These are phyloP conservation scores for Suhomyces terraborum DNA, from an alignment of 1,139 yeast species.

Conservation along the genomic window DNA sequence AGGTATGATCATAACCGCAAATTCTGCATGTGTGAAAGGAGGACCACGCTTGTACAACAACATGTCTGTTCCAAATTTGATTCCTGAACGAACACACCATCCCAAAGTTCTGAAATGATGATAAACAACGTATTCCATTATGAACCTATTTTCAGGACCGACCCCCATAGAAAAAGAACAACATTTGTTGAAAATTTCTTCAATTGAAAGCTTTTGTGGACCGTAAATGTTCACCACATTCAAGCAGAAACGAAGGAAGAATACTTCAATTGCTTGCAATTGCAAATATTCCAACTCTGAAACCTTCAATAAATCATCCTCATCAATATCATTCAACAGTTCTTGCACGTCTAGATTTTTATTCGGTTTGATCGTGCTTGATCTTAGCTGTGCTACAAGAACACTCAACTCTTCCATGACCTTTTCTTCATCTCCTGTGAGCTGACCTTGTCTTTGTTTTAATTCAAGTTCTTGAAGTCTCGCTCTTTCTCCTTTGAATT, in stretches of 20 bases:
- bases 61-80: constrained; percentile 86
- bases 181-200: constrained; percentile 32
- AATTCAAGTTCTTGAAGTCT: constrained; percentile 40
- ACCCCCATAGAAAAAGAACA: constrained; percentile 18
- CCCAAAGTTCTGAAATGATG: constrained; percentile 88
- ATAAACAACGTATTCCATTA: constrained; percentile 68
- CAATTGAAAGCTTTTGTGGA: constrained; percentile 16
- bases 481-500: constrained; percentile 62
- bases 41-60: constrained; percentile 88
- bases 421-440: constrained; percentile 27
- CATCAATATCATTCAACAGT: neutral
- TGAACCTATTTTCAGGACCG: constrained; percentile 40
- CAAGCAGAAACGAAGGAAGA: constrained; percentile 62
- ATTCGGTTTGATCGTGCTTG: neutral
- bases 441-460: constrained; percentile 27
- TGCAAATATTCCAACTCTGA: constrained; percentile 65
- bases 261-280: constrained; percentile 72
- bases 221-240: constrained; percentile 35
- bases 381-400: constrained; percentile 13
- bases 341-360: neutral
- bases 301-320: constrained; percentile 1
- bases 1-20: constrained; percentile 58
- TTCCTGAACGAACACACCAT: constrained; percentile 93
- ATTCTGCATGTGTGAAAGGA: constrained; percentile 93
- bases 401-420: constrained; percentile 32